Evolutionary conservation across 1,139 yeast species (phyloP), one percentile per base, ranked within the genome.

Genomic region (Meyerozyma athensensis): DNA sequence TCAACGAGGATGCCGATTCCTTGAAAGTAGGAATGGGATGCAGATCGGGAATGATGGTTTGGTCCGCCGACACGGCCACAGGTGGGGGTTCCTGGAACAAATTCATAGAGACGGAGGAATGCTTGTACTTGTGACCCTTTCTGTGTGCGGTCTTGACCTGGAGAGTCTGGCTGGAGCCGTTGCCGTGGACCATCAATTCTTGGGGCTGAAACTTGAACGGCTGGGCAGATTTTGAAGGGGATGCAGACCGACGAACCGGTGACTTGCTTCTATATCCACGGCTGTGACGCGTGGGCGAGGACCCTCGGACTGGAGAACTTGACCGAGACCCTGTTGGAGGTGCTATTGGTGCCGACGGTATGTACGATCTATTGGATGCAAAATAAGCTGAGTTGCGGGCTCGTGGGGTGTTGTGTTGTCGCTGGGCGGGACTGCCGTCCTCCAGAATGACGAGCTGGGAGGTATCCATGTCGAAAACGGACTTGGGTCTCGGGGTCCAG

Each of bases 81-180:
- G 79, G 81, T 6, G 89, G 82, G 1, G 97, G 96, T 53, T 90
- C 97, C 55, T 86, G 96, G 58, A 92, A 92, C 56, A 90, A 75
- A 57, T 92, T 92, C 92, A 92, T 85, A 3, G 96, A 86, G 5
- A 92, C 96, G n/a, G 97, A 87, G 5, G 97, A 87, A 52, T 92
- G 97, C 57, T 92, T 92, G 56, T 92, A 92, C 50, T 90, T 77
- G 61, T 92, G 98, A 8, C 98, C 97, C 46, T 90, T 81, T 65
- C 97, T 78, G 52, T 86, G 94, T 0, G 85, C 79, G 0, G 90
- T 76, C 44, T 72, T 74, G 12, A 62, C 59, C 47, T 52, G 56
- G 20, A 67, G 50, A 5, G 64, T 56, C 26, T 47, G 51, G 26
- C 50, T 50, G 7, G 64, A 56, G n/a, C 56, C 51, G 45, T 56